These are phyloP conservation scores for Fomes fomentarius DNA, from an alignment of 1,284 basidiomycete genomes.

Conservation along the genomic window DNA sequence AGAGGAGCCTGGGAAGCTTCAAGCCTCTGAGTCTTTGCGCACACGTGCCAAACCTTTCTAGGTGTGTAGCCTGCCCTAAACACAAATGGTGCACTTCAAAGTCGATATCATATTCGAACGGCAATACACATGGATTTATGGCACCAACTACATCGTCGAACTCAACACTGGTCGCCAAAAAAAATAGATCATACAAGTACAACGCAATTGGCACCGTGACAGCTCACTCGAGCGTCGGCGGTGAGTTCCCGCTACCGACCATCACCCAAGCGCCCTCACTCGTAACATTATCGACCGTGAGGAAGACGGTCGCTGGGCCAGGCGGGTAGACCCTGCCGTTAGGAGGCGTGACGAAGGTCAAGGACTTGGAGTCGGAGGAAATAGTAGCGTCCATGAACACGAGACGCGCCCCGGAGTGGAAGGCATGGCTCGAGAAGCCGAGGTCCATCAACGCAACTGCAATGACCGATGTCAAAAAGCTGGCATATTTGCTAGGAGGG, in stretches of 20 bases:
- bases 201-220: too few species aligned
- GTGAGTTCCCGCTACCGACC: slow-evolving; percentile 42
- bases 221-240: slow-evolving; percentile 13
- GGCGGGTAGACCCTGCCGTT: slow-evolving; percentile 52
- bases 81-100: too few species aligned
- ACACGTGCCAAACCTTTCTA: too few species aligned
- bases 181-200: too few species aligned
- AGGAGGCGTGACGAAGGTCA: slow-evolving; percentile 46
- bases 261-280: slow-evolving; percentile 46
- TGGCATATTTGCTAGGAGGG: not conserved
- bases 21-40: too few species aligned
- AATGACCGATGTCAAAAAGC: too few species aligned
- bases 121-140: too few species aligned
- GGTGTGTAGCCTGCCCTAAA: too few species aligned
- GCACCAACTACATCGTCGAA: too few species aligned
- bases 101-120: too few species aligned
- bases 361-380: slow-evolving; percentile 36
- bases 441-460: slow-evolving; percentile 20
- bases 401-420: slow-evolving; percentile 48
- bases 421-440: slow-evolving; percentile 51
- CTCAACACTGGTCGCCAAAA: too few species aligned
- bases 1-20: too few species aligned
- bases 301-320: slow-evolving; percentile 52
- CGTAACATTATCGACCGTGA: slow-evolving; percentile 50
- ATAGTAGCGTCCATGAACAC: slow-evolving; percentile 48